Conservation (phyloP, 768 basidiomycete genomes). For the Tricholoma terreum region DNA sequence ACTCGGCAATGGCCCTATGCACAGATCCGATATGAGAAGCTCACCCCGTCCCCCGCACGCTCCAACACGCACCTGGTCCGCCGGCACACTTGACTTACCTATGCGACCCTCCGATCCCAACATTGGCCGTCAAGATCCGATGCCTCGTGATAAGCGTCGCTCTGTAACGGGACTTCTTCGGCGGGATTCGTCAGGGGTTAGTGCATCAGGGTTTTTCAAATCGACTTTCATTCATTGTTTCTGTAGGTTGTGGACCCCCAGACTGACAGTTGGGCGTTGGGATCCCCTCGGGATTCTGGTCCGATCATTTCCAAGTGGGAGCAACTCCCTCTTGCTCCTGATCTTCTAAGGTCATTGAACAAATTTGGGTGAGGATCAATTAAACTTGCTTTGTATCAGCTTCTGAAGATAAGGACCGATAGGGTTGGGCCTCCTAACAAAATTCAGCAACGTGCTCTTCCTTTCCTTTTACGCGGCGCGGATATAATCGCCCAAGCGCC, state of each 20-base stretch:
- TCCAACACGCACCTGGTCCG: constrained; percentile 82
- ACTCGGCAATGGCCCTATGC: constrained; percentile 60
- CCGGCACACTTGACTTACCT: constrained; percentile 74
- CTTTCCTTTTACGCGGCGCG: constrained; percentile 88
- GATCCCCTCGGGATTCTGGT: constrained; percentile 64
- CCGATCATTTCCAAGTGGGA: constrained; percentile 95
- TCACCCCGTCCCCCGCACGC: constrained; percentile 61
- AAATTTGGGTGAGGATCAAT: constrained; percentile 84
- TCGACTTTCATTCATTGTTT: constrained; percentile 8
- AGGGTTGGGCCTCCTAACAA: constrained; percentile 98
- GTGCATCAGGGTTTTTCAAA: constrained; percentile 21
- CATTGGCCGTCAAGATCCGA: constrained; percentile 40
- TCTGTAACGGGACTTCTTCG: constrained; percentile 67
- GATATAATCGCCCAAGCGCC: constrained; percentile 99
- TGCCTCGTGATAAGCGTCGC: constrained; percentile 67
- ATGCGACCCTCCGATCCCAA: constrained; percentile 50
- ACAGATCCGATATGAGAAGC: constrained; percentile 61
- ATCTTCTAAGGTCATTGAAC: constrained; percentile 80
- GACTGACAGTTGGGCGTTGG: constrained; percentile 51
- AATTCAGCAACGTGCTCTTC: constrained; percentile 95
- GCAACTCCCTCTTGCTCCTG: constrained; percentile 80
- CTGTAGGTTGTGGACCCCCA: constrained; percentile 53
- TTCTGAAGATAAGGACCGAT: constrained; percentile 9
- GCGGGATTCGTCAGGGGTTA: constrained; percentile 72
- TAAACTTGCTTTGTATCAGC: not conserved